These are phyloP conservation scores for Exophiala dermatitidis DNA, from an alignment of 2,329 filamentous ascomycete species.

Conservation along the genomic window DNA sequence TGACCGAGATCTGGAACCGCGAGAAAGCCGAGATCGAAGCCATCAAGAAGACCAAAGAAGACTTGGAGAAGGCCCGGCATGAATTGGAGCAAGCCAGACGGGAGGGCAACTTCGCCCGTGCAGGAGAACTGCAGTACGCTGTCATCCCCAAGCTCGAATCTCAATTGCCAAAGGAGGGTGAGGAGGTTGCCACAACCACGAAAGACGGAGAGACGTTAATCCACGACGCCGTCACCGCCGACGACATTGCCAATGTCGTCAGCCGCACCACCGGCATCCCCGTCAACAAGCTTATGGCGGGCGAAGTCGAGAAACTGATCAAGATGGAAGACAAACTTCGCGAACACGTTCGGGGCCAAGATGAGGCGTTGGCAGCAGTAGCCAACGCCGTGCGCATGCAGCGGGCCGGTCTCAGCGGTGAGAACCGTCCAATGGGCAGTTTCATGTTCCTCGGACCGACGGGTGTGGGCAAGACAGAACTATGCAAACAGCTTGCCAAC, in stretches of 20 bases:
- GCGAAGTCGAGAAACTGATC: constrained; percentile 89
- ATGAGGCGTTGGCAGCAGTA: constrained; percentile 84
- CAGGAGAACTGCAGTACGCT: constrained; percentile 85
- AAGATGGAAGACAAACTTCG: constrained; percentile 89
- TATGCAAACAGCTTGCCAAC: constrained; percentile 89
- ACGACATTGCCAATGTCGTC: constrained; percentile 90
- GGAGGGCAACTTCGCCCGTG: constrained; percentile 78
- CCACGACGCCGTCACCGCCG: constrained; percentile 88
- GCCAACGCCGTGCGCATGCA: constrained; percentile 91
- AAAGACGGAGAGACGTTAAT: constrained; percentile 56
- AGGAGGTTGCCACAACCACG: constrained; percentile 32
- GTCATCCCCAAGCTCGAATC: constrained; percentile 74
- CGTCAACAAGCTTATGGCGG: constrained; percentile 82
- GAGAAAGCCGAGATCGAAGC: constrained; percentile 78
- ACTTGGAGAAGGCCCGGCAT: constrained; percentile 76
- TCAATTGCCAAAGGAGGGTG: constrained; percentile 68
- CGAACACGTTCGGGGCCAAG: constrained; percentile 80
- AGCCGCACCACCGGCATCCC: constrained; percentile 89
- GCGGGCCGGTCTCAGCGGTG: constrained; percentile 80
- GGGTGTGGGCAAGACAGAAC: constrained; percentile 92
- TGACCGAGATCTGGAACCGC: constrained; percentile 83
- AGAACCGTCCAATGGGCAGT: constrained; percentile 83
- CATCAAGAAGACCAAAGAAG: constrained; percentile 78
- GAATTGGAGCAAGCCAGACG: constrained; percentile 84
- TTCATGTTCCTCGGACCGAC: constrained; percentile 98